phyloP scores from a whole-genome alignment of 2,329 filamentous ascomycete genomes.

The Hypoxylon sp. region DNA sequence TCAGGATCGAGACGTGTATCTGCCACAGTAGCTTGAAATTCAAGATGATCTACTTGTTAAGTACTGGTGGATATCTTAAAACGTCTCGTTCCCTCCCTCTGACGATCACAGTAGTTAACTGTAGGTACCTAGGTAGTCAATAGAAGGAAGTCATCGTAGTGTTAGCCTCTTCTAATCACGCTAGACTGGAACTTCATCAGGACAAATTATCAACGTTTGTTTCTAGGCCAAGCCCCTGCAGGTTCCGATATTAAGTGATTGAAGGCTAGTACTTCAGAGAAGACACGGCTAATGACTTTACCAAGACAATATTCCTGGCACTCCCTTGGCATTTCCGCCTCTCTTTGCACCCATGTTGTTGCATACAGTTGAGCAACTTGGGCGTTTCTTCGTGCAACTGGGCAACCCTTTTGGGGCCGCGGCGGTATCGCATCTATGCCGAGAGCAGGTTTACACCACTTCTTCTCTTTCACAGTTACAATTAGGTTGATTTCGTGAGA shows the following conservation, averaged over 20 bases:
- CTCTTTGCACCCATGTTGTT: not conserved
- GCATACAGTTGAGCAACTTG: not conserved
- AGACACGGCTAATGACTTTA: constrained; percentile 11
- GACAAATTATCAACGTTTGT: not conserved
- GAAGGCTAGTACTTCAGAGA: constrained; percentile 1
- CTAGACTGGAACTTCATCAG: not conserved
- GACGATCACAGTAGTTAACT: not conserved
- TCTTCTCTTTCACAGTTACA: not conserved
- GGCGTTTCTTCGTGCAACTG: not conserved
- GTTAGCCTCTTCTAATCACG: not conserved
- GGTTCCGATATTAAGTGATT: not conserved
- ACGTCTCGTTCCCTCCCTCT: not conserved
- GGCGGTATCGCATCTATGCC: not conserved
- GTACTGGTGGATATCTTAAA: no score
- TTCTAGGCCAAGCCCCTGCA: not conserved
- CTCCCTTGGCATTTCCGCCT: constrained; percentile 7
- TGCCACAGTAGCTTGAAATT: not conserved
- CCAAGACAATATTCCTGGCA: constrained; percentile 14
- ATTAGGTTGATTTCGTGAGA: not conserved
- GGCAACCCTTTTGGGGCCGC: not conserved
- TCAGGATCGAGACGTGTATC: not conserved
- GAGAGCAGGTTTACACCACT: not conserved
- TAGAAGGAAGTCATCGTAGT: not conserved
- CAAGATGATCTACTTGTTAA: not conserved
- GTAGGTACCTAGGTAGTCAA: no score